phyloP scores from a whole-genome alignment of 768 basidiomycete species.

The Termitomyces heimii region DNA sequence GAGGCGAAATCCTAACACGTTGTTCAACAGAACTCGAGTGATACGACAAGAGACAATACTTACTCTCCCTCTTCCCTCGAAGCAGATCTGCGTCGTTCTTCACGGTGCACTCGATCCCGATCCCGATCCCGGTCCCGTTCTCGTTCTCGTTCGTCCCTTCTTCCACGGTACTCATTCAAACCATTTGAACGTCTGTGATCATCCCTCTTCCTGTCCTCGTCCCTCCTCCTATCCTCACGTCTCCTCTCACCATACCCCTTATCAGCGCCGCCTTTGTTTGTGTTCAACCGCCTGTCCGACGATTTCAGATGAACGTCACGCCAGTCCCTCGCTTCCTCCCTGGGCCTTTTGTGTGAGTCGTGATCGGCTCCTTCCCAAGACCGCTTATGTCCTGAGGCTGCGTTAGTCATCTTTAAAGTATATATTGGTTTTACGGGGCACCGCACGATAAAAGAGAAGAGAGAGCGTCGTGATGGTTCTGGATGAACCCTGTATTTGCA shows the following conservation, averaged over 20 bases:
- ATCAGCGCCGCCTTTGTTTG: constrained; percentile 31
- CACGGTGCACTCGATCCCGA: constrained; percentile 17
- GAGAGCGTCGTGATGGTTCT: not conserved
- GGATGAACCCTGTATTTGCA: not conserved
- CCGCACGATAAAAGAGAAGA: constrained; percentile 63
- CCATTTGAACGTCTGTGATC: constrained; percentile 26
- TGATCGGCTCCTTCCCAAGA: constrained; percentile 55
- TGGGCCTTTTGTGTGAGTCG: constrained; percentile 47
- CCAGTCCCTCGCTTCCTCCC: constrained; percentile 59
- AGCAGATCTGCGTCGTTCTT: constrained; percentile 18
- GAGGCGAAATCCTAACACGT: constrained; percentile 2
- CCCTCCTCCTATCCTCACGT: constrained; percentile 26
- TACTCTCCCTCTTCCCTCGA: constrained; percentile 87
- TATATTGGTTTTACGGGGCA: constrained; percentile 61
- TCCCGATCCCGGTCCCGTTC: constrained; percentile 12
- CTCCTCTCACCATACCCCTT: constrained; percentile 23
- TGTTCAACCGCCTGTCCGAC: constrained; percentile 20
- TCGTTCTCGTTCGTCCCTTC: constrained; percentile 20
- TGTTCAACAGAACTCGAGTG: not conserved
- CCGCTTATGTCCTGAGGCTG: constrained; percentile 80
- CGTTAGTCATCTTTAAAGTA: constrained; percentile 65
- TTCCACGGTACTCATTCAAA: constrained; percentile 26
- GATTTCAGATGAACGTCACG: constrained; percentile 58
- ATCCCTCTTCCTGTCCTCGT: constrained; percentile 27
- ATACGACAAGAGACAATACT: constrained; percentile 41